A percentile compares a stretch with the other conserved stretches of the same genome.
Conservation (phyloP, 352 stramenopile genomes). For the Lagenidium giganteum region DNA sequence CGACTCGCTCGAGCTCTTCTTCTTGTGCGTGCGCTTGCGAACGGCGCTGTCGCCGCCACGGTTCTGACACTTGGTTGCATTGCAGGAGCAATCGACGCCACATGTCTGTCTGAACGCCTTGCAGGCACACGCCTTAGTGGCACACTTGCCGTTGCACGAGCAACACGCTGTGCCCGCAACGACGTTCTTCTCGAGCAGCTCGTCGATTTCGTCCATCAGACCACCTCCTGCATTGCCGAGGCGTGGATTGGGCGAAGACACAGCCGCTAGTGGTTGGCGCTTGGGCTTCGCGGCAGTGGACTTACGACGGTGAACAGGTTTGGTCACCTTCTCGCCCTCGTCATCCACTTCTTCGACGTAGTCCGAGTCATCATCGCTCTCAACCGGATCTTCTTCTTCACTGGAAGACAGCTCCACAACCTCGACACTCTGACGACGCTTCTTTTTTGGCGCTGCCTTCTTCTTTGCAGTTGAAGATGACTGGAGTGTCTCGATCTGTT, state of each 20-base stretch:
- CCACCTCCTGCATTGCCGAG: constrained; percentile 1
- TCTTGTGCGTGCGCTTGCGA: constrained; percentile 7
- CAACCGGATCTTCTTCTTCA: constrained; percentile 48
- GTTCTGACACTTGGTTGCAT: constrained; percentile 54
- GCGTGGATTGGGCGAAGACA: constrained; percentile 1
- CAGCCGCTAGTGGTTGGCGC: constrained; percentile 3
- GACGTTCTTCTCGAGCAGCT: constrained; percentile 34
- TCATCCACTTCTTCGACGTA: constrained; percentile 52
- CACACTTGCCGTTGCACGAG: constrained; percentile 68
- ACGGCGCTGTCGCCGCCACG: constrained; percentile 14
- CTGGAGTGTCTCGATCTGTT: constrained; percentile 12
- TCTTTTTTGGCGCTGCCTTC: constrained; percentile 32
- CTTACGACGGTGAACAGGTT: too few species aligned
- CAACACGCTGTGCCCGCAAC: constrained; percentile 38
- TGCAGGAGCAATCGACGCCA: constrained; percentile 46
- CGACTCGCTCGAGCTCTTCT: constrained; percentile 10
- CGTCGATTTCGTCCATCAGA: constrained; percentile 54
- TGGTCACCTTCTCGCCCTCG: constrained; percentile 3
- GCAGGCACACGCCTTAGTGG: constrained; percentile 63
- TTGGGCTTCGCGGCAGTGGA: background rate
- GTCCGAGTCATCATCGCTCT: constrained; percentile 52
- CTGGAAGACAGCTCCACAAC: constrained; percentile 44
- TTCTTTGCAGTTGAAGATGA: too few species aligned
- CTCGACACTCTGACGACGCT: constrained; percentile 30
- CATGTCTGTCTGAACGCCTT: constrained; percentile 38